phyloP scores from a whole-genome alignment of 192 early-diverging fungal species.

The Powellomyces hirtus region DNA sequence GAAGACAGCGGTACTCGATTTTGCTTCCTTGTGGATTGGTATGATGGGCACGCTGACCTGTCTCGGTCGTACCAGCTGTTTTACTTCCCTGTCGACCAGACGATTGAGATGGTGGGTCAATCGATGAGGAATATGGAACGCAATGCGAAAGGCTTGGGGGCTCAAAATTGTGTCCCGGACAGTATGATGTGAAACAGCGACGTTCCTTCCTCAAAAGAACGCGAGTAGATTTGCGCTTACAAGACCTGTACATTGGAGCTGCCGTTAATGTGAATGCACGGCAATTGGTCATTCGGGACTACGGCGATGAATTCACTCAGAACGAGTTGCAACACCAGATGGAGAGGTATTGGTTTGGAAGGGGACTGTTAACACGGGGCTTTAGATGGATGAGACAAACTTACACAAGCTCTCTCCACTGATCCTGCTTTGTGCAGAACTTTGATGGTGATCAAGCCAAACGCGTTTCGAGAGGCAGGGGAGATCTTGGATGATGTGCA shows the following conservation, averaged over 20 bases:
- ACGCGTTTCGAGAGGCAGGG: slow-evolving; percentile 33
- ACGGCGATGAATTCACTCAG: slow-evolving; percentile 55
- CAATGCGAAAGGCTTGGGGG: no score
- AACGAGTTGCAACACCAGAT: slow-evolving; percentile 32
- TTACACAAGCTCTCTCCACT: no score
- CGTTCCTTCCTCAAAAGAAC: slow-evolving; percentile 56
- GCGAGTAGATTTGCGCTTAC: slow-evolving; percentile 35
- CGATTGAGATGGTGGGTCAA: slow-evolving; percentile 59
- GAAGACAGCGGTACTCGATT: slow-evolving; percentile 16
- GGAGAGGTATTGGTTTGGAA: slow-evolving; percentile 39
- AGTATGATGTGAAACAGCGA: slow-evolving; percentile 59
- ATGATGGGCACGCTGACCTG: slow-evolving; percentile 54
- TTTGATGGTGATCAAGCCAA: slow-evolving; percentile 47
- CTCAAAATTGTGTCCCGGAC: no score
- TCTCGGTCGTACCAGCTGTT: slow-evolving; percentile 56
- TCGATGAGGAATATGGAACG: no score
- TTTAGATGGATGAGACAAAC: no score
- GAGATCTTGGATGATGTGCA: slow-evolving; percentile 42
- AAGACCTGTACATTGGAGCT: slow-evolving; percentile 53
- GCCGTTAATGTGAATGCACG: slow-evolving; percentile 50
- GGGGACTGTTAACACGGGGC: slow-evolving; percentile 2
- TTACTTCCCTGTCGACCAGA: slow-evolving; percentile 50
- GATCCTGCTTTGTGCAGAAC: slow-evolving; percentile 22
- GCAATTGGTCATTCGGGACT: slow-evolving; percentile 47
- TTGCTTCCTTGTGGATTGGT: slow-evolving; percentile 54